These are phyloP conservation scores for Diutina scorzettiae DNA, from an alignment of 1,139 yeast genomes.

Conservation along the genomic window DNA sequence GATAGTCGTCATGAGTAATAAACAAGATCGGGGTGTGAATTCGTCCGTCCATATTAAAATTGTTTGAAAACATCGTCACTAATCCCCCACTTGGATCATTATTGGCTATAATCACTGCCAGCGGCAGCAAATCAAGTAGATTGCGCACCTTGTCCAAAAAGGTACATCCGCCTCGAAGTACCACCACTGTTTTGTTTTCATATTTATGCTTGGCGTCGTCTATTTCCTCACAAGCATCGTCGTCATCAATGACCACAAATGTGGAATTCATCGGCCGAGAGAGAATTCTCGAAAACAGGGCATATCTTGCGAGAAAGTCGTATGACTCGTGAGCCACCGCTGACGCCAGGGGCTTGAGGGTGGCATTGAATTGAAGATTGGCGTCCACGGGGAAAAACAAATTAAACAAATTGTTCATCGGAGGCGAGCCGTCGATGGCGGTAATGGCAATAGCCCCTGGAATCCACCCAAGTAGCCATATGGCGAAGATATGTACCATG, in stretches of 20 bases:
- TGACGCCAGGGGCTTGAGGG: neutral
- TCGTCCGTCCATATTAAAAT: conserved; percentile 23
- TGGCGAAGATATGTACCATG: no score
- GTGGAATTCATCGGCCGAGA: neutral
- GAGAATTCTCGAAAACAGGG: conserved; percentile 30
- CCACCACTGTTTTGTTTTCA: conserved; percentile 13
- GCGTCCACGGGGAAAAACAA: conserved; percentile 3
- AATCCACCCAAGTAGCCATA: no score
- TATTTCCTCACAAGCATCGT: neutral
- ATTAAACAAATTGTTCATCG: conserved; percentile 1
- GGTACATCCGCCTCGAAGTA: conserved; percentile 31
- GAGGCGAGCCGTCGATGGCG: neutral
- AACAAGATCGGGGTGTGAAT: conserved; percentile 26
- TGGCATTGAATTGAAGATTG: neutral
- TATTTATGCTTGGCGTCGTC: neutral
- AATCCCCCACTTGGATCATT: conserved; percentile 28
- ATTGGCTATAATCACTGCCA: conserved; percentile 28
- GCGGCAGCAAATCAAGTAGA: conserved; percentile 19
- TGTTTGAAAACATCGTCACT: conserved; percentile 32
- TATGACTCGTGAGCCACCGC: neutral
- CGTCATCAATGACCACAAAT: neutral
- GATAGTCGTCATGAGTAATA: conserved; percentile 27
- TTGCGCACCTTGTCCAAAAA: conserved; percentile 28
- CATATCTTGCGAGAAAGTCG: conserved; percentile 23
- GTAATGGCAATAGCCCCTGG: neutral